Evolutionary conservation across 2,329 filamentous ascomycete species (phyloP), one percentile per base, ranked within the genome.

Genomic region (Penicillium vulpinum): DNA sequence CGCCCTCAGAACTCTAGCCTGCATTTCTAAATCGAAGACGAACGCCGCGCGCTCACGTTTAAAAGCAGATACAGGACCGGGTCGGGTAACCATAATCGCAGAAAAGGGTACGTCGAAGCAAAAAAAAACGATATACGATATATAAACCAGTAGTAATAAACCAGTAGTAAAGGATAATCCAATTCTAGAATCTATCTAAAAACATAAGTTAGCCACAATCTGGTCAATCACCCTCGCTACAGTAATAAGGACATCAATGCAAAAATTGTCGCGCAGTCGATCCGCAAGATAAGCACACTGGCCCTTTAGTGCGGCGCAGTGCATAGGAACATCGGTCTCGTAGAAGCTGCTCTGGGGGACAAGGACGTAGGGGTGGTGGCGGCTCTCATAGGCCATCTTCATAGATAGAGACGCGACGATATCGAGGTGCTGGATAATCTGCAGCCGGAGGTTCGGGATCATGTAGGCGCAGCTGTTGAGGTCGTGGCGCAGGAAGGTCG

Each of bases 131-230:
- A 35, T 18, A 31, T 29, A 36, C 29, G 29, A 35, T 6, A 26
- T 33, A 5, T 2, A 9, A 24, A 31, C n/a, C 11, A n/a, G 24
- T 10, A 29, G 13, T 3, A 45, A 9, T 31, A 21, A 26, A 41
- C 22, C 22, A 11, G 39, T 26, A 26, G 16, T 26, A n/a, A 35
- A n/a, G 8, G 2, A 44, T 11, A 33, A 31, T 22, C 11, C 11
- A 22, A 33, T 46, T 33, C 18, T 29, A 35, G n/a, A 18, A 15
- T 9, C 50, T 49, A 39, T 40, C 29, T 33, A 49, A 39, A 54
- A 49, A 2, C 43, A 47, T 13, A 51, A 35, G 29, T 54, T 54
- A 54, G 52, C 29, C 22, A 43, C 43, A 22, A 49, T 39, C 18
- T 8, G 28, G 26, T 54, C 51, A 26, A 54, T 31, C 13, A 40